A percentile compares a stretch with the other conserved stretches of the same genome.
Evolutionary conservation across 1,284 basidiomycete species (phyloP).

Genomic region (Caloboletus firmus): DNA sequence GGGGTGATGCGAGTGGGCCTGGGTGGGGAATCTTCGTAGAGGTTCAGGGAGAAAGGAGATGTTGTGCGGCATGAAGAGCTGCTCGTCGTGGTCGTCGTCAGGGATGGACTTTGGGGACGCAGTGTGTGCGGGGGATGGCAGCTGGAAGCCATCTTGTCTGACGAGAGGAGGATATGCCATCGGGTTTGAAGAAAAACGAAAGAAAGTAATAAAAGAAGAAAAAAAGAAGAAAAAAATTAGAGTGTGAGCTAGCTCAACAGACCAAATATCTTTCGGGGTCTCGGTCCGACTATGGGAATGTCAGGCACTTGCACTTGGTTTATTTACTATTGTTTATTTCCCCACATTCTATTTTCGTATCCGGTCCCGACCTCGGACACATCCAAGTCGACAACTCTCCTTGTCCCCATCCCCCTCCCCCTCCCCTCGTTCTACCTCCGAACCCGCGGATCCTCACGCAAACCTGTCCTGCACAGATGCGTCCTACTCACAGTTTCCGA

Average conservation of each 20-base stretch:
- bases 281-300: slow-evolving; percentile 37
- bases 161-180: slow-evolving; percentile 34
- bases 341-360: slow-evolving; percentile 23
- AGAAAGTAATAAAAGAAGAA: background rate
- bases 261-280: slow-evolving; percentile 31
- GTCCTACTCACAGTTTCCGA: too few relatives aligned
- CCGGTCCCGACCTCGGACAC: slow-evolving; percentile 21
- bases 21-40: slow-evolving; percentile 48
- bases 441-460: too few relatives aligned
- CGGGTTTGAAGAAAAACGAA: background rate
- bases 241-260: background rate
- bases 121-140: slow-evolving; percentile 48
- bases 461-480: too few relatives aligned
- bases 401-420: too few relatives aligned
- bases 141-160: slow-evolving; percentile 65
- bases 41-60: slow-evolving; percentile 47
- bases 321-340: slow-evolving; percentile 27
- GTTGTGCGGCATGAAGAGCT: slow-evolving; percentile 44
- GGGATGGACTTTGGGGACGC: slow-evolving; percentile 33
- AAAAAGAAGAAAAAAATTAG: background rate
- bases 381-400: slow-evolving; percentile 17
- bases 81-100: slow-evolving; percentile 29
- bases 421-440: too few relatives aligned
- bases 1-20: slow-evolving; percentile 16
- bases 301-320: slow-evolving; percentile 16